Percentiles rank a stretch among this genome's conserved stretches.
Conservation (phyloP, 192 early-diverging fungal species). For the Endogone sp. region DNA sequence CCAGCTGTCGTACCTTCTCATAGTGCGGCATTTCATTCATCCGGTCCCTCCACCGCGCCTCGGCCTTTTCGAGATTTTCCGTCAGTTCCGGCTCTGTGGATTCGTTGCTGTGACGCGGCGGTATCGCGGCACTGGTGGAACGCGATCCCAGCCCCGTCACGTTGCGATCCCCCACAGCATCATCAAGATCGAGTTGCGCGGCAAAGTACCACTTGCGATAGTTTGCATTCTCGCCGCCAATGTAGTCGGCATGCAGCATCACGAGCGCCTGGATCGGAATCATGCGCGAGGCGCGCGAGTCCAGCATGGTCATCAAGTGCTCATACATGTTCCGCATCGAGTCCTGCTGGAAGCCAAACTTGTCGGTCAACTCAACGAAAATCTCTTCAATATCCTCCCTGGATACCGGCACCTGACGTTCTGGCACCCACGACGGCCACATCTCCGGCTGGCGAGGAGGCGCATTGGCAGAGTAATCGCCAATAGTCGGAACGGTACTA, state of each 20-base stretch:
- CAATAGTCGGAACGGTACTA: not conserved
- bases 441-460: not conserved
- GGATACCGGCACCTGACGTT: slow-evolving; percentile 59
- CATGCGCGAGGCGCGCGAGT: slow-evolving; percentile 79
- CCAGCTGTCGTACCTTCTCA: slow-evolving; percentile 66
- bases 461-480: not conserved
- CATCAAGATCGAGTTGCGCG: slow-evolving; percentile 61
- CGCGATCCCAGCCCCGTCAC: slow-evolving; percentile 16
- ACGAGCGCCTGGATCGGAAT: slow-evolving; percentile 62
- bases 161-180: slow-evolving; percentile 34
- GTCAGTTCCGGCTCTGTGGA: not conserved
- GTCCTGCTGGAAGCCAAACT: slow-evolving; percentile 77
- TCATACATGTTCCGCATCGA: slow-evolving; percentile 78
- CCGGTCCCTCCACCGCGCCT: slow-evolving; percentile 62
- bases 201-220: slow-evolving; percentile 87
- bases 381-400: slow-evolving; percentile 67
- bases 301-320: slow-evolving; percentile 73
- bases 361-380: slow-evolving; percentile 60
- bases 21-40: slow-evolving; percentile 71
- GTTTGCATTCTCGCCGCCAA: slow-evolving; percentile 79
- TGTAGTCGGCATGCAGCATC: slow-evolving; percentile 75
- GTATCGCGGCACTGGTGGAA: slow-evolving; percentile 7
- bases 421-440: slow-evolving; percentile 45
- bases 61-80: slow-evolving; percentile 27
- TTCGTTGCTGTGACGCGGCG: slow-evolving; percentile 1